A percentile compares a stretch with the other conserved stretches of the same genome.
Conservation (phyloP, 108 stramenopile genomes). For the Fragilariopsis cylindrus region DNA sequence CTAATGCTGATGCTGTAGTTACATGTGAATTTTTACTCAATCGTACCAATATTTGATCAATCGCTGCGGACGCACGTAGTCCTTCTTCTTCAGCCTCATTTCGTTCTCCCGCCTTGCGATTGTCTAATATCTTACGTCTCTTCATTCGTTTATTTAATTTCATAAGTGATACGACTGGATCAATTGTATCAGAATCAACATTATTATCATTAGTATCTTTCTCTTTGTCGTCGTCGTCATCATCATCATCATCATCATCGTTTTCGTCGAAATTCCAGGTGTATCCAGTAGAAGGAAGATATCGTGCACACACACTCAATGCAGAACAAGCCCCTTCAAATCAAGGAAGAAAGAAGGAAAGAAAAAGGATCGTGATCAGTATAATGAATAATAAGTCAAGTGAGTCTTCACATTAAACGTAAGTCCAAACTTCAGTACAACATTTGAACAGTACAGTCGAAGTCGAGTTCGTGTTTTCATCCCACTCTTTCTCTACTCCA, state of each 20-base stretch:
- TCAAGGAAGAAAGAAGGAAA: neutral
- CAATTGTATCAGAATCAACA: slow-evolving; percentile 43
- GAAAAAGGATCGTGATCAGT: neutral
- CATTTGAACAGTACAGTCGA: neutral
- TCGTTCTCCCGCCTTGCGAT: slow-evolving; percentile 73
- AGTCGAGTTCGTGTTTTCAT: no score
- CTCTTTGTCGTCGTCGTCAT: slow-evolving; percentile 31
- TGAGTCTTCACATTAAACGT: neutral
- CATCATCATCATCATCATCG: slow-evolving; percentile 16
- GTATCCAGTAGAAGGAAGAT: slow-evolving; percentile 79
- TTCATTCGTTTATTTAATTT: slow-evolving; percentile 60
- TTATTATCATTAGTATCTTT: slow-evolving; percentile 14
- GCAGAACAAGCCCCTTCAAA: slow-evolving; percentile 63
- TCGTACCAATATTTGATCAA: slow-evolving; percentile 79
- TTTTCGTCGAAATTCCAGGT: slow-evolving; percentile 71
- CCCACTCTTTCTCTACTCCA: no score
- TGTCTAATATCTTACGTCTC: slow-evolving; percentile 67
- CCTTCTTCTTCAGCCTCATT: slow-evolving; percentile 87
- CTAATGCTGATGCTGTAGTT: neutral
- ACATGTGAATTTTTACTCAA: slow-evolving; percentile 58
- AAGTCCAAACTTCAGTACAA: neutral
- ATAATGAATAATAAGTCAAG: no score
- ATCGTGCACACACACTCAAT: slow-evolving; percentile 70
- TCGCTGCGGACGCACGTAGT: slow-evolving; percentile 75
- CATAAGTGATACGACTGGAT: slow-evolving; percentile 44